phyloP scores from a whole-genome alignment of 2,329 filamentous ascomycete genomes.

The Capronia epimyces region DNA sequence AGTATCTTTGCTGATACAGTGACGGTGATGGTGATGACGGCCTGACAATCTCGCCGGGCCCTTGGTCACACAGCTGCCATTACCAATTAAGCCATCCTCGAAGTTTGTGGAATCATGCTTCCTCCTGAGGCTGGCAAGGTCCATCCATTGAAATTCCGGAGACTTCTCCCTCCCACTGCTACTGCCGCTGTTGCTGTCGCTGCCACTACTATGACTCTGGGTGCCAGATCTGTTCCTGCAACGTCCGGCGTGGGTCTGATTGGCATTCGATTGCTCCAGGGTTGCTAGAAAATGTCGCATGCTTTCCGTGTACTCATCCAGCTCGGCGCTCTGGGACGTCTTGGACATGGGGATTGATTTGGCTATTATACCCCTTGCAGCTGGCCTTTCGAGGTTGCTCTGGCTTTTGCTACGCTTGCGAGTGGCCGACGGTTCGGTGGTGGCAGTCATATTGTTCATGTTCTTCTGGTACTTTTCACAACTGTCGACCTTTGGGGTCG shows the following conservation, averaged over 20 bases:
- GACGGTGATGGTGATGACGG: constrained; percentile 8
- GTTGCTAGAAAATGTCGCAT: constrained; percentile 26
- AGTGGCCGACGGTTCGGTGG: constrained; percentile 3
- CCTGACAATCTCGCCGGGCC: background rate
- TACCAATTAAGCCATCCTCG: background rate
- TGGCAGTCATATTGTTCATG: constrained; percentile 7
- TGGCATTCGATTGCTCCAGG: constrained; percentile 3
- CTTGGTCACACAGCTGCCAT: constrained; percentile 1
- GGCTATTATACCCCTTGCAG: background rate
- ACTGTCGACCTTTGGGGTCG: too few species aligned
- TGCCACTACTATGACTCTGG: constrained; percentile 11
- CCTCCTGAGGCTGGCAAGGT: constrained; percentile 21
- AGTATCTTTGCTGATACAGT: background rate
- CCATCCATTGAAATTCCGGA: constrained; percentile 27
- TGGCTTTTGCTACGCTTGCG: constrained; percentile 13
- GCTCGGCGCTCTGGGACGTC: constrained; percentile 17
- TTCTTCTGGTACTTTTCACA: background rate
- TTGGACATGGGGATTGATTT: constrained; percentile 16
- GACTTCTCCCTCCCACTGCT: constrained; percentile 20
- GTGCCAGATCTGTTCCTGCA: constrained; percentile 10
- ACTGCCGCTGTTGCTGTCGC: constrained; percentile 7
- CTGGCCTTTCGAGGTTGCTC: background rate
- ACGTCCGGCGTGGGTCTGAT: background rate
- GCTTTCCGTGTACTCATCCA: constrained; percentile 28
- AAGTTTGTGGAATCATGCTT: constrained; percentile 6